Conservation (phyloP, 768 basidiomycete species). For the Clathrus columnatus region DNA sequence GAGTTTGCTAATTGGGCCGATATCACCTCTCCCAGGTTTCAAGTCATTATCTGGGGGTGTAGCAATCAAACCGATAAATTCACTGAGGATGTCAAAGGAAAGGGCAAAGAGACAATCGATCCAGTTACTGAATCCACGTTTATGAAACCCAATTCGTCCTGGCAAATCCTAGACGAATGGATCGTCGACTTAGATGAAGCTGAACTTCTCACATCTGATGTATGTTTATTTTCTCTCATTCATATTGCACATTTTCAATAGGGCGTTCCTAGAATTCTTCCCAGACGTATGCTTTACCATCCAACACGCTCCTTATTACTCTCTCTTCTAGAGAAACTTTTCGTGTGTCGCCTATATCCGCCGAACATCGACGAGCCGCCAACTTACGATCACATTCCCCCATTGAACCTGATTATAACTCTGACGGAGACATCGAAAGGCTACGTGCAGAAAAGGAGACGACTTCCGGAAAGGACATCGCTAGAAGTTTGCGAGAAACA, state of each 20-base stretch:
- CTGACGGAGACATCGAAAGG: constrained; percentile 15
- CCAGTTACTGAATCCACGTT: no score
- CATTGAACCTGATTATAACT: constrained; percentile 15
- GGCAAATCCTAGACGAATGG: constrained; percentile 66
- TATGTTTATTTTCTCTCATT: constrained; percentile 27
- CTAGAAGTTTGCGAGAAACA: constrained; percentile 26
- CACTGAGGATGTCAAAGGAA: constrained; percentile 19
- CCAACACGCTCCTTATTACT: constrained; percentile 63
- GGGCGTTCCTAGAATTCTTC: constrained; percentile 25
- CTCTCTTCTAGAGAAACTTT: constrained; percentile 54
- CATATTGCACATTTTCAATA: not conserved
- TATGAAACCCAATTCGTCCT: constrained; percentile 28
- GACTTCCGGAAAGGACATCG: constrained; percentile 9
- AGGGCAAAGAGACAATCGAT: constrained; percentile 47
- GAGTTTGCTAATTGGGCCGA: constrained; percentile 52
- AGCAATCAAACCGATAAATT: constrained; percentile 18
- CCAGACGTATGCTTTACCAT: constrained; percentile 47
- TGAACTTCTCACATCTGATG: constrained; percentile 51
- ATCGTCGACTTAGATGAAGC: constrained; percentile 51
- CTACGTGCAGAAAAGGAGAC: constrained; percentile 8
- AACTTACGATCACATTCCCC: constrained; percentile 15
- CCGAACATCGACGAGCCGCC: constrained; percentile 20
- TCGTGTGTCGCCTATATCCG: constrained; percentile 29
- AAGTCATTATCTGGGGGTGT: constrained; percentile 53
- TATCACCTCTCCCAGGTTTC: constrained; percentile 42